Percentiles rank a stretch among this genome's conserved stretches.
Conservation (phyloP, 495 filamentous ascomycete genomes). For the Cudoniella acicularis region DNA sequence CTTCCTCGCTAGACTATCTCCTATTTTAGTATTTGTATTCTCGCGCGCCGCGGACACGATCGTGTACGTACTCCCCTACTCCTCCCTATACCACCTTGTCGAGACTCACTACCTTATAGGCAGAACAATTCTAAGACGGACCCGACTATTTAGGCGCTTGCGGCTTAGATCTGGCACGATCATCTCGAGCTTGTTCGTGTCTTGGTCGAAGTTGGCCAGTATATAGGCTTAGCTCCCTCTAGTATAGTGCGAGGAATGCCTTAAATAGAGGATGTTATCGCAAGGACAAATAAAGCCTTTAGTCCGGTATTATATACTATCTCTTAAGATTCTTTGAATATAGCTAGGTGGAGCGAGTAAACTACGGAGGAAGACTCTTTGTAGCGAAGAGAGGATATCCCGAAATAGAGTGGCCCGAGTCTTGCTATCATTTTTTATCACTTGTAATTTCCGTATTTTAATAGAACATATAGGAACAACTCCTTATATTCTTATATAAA, state of each 20-base stretch:
- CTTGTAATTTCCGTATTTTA: conserved; percentile 1
- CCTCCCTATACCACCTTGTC: not conserved
- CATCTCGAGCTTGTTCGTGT: conserved; percentile 13
- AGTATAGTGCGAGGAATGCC: not conserved
- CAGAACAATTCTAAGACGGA: conserved; percentile 8
- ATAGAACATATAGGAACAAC: not conserved
- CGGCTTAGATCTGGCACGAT: conserved; percentile 6
- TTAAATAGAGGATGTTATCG: conserved; percentile 5
- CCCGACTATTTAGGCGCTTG: conserved; percentile 7
- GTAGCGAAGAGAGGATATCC: not conserved
- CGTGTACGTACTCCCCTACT: conserved; percentile 10
- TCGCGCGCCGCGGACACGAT: conserved; percentile 9
- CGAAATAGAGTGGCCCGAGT: not conserved
- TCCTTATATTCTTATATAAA: not conserved
- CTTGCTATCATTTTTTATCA: not conserved
- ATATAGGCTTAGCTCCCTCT: conserved; percentile 13
- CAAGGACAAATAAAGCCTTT: conserved; percentile 4
- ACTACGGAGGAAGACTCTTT: not conserved
- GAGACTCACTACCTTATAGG: conserved; percentile 9
- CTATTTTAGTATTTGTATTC: conserved; percentile 16
- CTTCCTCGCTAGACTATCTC: conserved; percentile 10
- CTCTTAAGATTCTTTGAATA: not conserved
- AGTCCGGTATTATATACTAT: conserved; percentile 2
- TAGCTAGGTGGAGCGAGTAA: not conserved
- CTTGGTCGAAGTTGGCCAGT: conserved; percentile 14